phyloP scores from a whole-genome alignment of 208 protist species.

The Naegleria gruberi region DNA sequence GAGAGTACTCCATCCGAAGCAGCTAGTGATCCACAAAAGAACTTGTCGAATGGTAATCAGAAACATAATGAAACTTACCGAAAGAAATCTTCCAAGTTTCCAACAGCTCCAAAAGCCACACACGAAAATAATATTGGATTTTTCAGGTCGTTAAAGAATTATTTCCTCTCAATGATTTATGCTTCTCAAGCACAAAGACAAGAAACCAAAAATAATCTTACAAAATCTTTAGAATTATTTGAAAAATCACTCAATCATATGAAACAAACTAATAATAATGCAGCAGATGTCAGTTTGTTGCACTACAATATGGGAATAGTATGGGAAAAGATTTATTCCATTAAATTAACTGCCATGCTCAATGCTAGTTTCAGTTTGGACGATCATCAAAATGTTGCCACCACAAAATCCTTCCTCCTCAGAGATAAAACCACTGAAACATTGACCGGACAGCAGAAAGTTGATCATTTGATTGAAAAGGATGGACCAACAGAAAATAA shows the following conservation, averaged over 20 bases:
- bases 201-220: background rate
- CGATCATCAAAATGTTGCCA: background rate
- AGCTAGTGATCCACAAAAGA: no score
- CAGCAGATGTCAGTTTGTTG: background rate
- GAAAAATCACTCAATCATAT: background rate
- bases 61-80: no score
- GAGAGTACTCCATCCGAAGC: no score
- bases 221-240: background rate
- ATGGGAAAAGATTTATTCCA: background rate
- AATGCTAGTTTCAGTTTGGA: background rate
- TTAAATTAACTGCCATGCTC: background rate
- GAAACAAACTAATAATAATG: background rate
- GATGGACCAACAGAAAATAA: background rate
- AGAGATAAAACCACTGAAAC: background rate
- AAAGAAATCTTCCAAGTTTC: background rate
- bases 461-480: background rate
- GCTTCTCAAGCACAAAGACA: background rate
- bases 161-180: background rate
- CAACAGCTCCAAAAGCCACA: background rate
- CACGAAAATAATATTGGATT: background rate
- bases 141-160: background rate
- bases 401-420: background rate
- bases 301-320: background rate
- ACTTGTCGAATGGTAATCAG: no score
- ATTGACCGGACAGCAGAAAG: background rate